These are phyloP conservation scores for Alloascoidea africana DNA, from an alignment of 805 yeast genomes.

Conservation along the genomic window DNA sequence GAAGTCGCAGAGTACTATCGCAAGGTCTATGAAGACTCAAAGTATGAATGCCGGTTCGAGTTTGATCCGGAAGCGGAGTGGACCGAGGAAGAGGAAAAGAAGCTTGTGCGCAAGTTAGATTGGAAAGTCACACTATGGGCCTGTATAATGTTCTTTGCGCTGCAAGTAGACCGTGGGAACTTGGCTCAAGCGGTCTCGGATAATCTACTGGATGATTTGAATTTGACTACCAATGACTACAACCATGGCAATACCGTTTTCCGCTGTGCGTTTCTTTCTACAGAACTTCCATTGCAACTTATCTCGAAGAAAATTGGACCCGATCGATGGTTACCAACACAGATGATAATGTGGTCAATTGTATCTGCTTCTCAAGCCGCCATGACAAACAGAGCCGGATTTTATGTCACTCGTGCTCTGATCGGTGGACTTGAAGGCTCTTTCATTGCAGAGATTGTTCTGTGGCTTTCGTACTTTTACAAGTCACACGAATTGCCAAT, in stretches of 20 bases:
- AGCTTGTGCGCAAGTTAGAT: constrained; percentile 35
- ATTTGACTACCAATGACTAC: constrained; percentile 37
- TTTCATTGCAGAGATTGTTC: constrained; percentile 45
- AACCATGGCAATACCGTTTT: constrained; percentile 46
- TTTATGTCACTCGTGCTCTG: constrained; percentile 31
- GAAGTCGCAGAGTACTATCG: constrained; percentile 29
- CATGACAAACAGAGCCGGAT: constrained; percentile 25
- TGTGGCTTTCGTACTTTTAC: constrained; percentile 56
- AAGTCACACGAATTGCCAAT: constrained; percentile 41
- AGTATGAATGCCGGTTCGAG: constrained; percentile 37
- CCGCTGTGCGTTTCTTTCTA: constrained; percentile 34
- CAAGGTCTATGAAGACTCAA: constrained; percentile 27
- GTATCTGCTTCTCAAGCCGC: constrained; percentile 38
- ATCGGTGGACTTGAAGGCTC: constrained; percentile 55
- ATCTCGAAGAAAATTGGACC: constrained; percentile 50
- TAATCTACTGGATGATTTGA: constrained; percentile 33
- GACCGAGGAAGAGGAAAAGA: constrained; percentile 35
- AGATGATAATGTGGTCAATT: constrained; percentile 39
- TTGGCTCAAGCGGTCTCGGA: constrained; percentile 44
- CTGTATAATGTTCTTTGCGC: constrained; percentile 40
- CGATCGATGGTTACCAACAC: constrained; percentile 48
- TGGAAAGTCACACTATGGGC: constrained; percentile 42
- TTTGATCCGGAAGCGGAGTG: constrained; percentile 47
- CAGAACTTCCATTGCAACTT: constrained; percentile 57
- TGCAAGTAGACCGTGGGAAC: constrained; percentile 45